Evolutionary conservation across 176 grass and related monocot genomes (phyloP).

Genomic region (sorghum (Sorghum bicolor)): Sorghum_bicolor_NCBIv3 NC_012878.2:50350501-50351000

Average conservation of each 20-base stretch:
- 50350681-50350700: slow-evolving; percentile 52
- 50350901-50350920: slow-evolving; percentile 86
- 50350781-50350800: slow-evolving; percentile 68
- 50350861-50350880: not conserved
- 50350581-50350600: not conserved
- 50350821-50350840: not conserved
- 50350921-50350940: slow-evolving; percentile 95
- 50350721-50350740: slow-evolving; percentile 67
- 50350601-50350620: not conserved
- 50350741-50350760: slow-evolving; percentile 49
- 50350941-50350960: slow-evolving; percentile 78
- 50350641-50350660: not conserved
- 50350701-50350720: slow-evolving; percentile 85
- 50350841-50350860: not conserved
- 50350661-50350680: not conserved
- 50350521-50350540: not conserved
- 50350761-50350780: slow-evolving; percentile 28
- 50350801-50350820: slow-evolving; percentile 14
- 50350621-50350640: not conserved
- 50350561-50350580: not conserved
- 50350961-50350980: slow-evolving; percentile 33
- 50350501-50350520: not conserved
- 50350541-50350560: not conserved
- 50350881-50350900: slow-evolving; percentile 14
- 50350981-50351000: slow-evolving; percentile 25